A percentile compares a stretch with the other conserved stretches of the same genome.
phyloP scores from a whole-genome alignment of 1,284 basidiomycete genomes.

The Trametes pubescens region DNA sequence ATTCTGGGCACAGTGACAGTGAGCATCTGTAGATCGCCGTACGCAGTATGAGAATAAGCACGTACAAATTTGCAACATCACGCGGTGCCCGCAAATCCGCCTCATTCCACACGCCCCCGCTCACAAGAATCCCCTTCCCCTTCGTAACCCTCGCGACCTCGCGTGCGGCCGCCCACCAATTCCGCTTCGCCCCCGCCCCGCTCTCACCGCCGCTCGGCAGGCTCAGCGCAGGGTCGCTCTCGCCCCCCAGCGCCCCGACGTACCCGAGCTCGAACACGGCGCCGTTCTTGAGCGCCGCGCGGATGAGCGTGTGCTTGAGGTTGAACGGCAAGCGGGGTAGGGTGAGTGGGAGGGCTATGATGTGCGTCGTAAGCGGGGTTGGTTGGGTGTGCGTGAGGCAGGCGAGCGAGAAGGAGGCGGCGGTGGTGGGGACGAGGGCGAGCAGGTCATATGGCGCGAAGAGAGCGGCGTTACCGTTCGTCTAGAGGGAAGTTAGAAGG shows the following conservation, averaged over 20 bases:
- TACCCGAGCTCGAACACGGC: constrained; percentile 86
- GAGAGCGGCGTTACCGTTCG: constrained; percentile 62
- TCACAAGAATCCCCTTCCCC: constrained; percentile 76
- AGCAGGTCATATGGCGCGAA: constrained; percentile 80
- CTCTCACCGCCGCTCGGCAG: constrained; percentile 60
- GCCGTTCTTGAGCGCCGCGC: constrained; percentile 84
- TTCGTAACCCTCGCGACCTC: constrained; percentile 81
- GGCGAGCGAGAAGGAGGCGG: constrained; percentile 76
- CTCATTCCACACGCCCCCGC: constrained; percentile 64
- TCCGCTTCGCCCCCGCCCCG: constrained; percentile 65
- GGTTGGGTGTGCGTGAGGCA: constrained; percentile 85
- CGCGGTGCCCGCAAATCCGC: constrained; percentile 70
- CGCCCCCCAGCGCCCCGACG: constrained; percentile 71
- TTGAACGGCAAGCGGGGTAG: constrained; percentile 81
- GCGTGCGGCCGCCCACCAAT: constrained; percentile 83
- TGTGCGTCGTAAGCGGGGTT: constrained; percentile 80
- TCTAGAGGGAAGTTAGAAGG: constrained; percentile 48
- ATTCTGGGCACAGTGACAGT: constrained; percentile 50
- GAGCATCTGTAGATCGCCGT: neutral
- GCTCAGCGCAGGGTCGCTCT: constrained; percentile 54
- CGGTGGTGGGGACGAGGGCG: constrained; percentile 75
- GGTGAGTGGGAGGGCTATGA: constrained; percentile 85
- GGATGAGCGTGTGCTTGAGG: constrained; percentile 83
- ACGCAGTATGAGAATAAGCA: constrained; percentile 18
- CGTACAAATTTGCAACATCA: constrained; percentile 80